Evolutionary conservation across 768 basidiomycete genomes (phyloP).

Genomic region (Mycena albidolilacea): DNA sequence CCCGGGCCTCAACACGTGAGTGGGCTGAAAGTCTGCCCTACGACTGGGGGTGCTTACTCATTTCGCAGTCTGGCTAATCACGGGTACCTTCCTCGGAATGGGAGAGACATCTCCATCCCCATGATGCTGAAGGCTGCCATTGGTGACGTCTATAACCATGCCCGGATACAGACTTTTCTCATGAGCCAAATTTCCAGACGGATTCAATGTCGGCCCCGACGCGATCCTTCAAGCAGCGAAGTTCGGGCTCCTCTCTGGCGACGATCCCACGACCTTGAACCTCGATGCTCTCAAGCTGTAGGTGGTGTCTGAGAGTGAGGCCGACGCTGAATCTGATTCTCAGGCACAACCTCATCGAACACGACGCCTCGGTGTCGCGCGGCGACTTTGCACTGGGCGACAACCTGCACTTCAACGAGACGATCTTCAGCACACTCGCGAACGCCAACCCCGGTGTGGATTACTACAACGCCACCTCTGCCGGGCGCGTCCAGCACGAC

Average conservation of each 20-base stretch:
- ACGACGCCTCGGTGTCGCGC: slow-evolving; percentile 36
- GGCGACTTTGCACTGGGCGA: slow-evolving; percentile 26
- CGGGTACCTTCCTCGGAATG: neutral
- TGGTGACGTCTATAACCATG: neutral
- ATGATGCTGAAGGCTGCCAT: neutral
- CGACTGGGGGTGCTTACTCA: neutral
- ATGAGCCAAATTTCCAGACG: slow-evolving; percentile 1
- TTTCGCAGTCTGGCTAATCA: neutral
- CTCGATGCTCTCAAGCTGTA: slow-evolving; percentile 3
- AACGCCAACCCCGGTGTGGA: slow-evolving; percentile 38
- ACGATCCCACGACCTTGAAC: neutral
- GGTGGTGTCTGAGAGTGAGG: neutral
- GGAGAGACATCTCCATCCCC: neutral
- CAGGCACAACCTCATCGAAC: slow-evolving; percentile 34
- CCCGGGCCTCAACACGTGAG: neutral
- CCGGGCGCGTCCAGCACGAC: slow-evolving; percentile 27
- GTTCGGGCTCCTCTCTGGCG: slow-evolving; percentile 21
- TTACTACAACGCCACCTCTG: slow-evolving; percentile 36
- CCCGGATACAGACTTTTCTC: neutral
- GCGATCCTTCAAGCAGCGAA: slow-evolving; percentile 17
- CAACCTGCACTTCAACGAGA: slow-evolving; percentile 40
- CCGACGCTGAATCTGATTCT: neutral
- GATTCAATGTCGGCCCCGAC: slow-evolving; percentile 22
- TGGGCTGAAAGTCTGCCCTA: neutral
- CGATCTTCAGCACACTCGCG: slow-evolving; percentile 25